phyloP scores from a whole-genome alignment of 176 grass and related monocot genomes.

The Paspalum notatum region DNA sequence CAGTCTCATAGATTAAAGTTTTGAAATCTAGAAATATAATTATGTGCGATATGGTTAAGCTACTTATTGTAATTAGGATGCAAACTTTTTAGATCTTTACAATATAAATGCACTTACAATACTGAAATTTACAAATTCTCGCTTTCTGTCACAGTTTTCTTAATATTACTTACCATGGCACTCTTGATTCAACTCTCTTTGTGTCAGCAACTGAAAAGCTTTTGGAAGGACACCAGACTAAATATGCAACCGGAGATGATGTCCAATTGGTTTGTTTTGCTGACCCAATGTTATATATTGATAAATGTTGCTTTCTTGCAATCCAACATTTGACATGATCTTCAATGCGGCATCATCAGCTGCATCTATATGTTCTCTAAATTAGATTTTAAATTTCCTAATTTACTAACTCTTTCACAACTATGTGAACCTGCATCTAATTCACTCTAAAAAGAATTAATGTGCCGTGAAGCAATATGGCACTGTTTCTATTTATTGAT shows the following conservation, averaged over 20 bases:
- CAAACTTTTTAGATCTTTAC: background rate
- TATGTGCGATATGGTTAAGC: background rate
- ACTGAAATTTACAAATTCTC: background rate
- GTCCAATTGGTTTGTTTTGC: constrained; percentile 71
- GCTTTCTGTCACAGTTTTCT: background rate
- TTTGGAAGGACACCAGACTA: constrained; percentile 62
- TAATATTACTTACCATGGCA: background rate
- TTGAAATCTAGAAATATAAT: background rate
- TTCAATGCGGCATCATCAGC: background rate
- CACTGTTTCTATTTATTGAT: background rate
- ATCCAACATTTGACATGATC: constrained; percentile 22
- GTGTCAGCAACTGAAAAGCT: constrained; percentile 78
- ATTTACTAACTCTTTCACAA: background rate
- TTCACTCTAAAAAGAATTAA: background rate
- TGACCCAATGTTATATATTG: constrained; percentile 29
- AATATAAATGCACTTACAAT: background rate
- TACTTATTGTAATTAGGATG: background rate
- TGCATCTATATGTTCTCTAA: background rate
- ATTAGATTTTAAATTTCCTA: background rate
- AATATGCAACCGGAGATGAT: constrained; percentile 84
- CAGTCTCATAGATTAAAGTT: background rate
- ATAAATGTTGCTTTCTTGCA: constrained; percentile 20
- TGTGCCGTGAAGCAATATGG: background rate
- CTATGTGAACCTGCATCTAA: background rate
- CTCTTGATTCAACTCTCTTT: constrained; percentile 4